These are phyloP conservation scores for Taphrina deformans DNA, from an alignment of 1,139 yeast genomes.

Conservation along the genomic window DNA sequence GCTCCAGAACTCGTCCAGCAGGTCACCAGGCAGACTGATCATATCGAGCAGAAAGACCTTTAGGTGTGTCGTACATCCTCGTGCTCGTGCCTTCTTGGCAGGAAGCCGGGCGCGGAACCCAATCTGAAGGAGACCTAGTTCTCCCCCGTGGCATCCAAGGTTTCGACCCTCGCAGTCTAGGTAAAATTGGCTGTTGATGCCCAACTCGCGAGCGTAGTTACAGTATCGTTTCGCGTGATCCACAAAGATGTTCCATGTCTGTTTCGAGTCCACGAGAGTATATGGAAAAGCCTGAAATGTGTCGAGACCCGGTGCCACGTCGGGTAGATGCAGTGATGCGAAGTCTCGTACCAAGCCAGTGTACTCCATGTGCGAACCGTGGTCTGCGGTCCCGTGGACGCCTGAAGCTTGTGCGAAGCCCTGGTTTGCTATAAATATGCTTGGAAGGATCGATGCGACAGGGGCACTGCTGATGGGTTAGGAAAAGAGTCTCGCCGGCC, in stretches of 20 bases:
- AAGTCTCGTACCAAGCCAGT: no score
- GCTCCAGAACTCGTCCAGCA: not conserved
- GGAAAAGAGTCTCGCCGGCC: no score
- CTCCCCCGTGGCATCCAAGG: constrained; percentile 5
- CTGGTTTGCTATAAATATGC: no score
- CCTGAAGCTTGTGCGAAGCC: no score
- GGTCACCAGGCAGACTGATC: not conserved
- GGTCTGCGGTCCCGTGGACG: no score
- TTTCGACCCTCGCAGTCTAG: constrained; percentile 1
- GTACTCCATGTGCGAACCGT: no score
- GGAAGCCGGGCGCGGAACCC: not conserved
- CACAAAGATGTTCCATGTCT: not conserved
- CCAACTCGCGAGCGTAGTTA: not conserved
- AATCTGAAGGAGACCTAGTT: not conserved
- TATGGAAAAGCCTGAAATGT: constrained; percentile 1
- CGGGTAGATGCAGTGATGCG: no score
- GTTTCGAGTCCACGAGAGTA: not conserved
- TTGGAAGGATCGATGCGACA: no score
- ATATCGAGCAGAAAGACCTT: constrained; percentile 2
- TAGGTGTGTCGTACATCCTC: not conserved
- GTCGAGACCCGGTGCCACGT: no score
- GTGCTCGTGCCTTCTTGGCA: not conserved
- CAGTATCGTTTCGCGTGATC: not conserved
- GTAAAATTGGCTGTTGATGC: not conserved
- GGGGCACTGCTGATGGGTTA: no score